Base-by-base conservation (phyloP, 140 eudicot species). In the Senecio squalidus region DNA sequence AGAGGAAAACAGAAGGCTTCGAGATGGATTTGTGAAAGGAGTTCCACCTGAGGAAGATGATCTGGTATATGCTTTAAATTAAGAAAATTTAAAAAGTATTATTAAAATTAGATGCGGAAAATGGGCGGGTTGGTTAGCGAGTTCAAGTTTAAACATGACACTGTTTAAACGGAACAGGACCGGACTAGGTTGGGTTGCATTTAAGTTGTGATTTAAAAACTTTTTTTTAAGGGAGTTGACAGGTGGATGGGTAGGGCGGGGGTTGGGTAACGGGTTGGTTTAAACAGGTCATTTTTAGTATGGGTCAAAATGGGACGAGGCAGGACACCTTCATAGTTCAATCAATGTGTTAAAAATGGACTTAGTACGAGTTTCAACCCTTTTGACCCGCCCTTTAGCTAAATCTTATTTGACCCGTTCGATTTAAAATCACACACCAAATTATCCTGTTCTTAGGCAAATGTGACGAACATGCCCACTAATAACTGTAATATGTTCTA, bases 21-120 rank as follows among this genome's bases (percentile, higher is more conserved):
- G 98, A 0, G 92, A 86, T 41, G 94, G 96, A 52, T 71, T 71
- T 57, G 82, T 47, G 27, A 77, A 81, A 29, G 96, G 85, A 48
- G 56, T 80, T 34, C 74, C 65, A 39, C 97, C 90, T 0, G 98
- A 91, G 21, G 98, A 91, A 58, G 98, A 91, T 70, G 96, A 91
- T 73, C 45, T 86, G 96, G 98, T 90, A 82, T 54, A 14, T 17
- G 6, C 33, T 51, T 1, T 1, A 28, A 8, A 22, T 6, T 33
- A 0, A 31, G 20, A 44, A 25, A 4, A 9, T 14, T n/a, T n/a
- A n/a, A n/a, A 43, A 16, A 43, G 16, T 14, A 5, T 43, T 20
- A 14, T 44, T 15, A 6, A 5, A 44, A 11, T 16, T 44, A 44
- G 50, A 44, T 1, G 23, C 6, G 49, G 16, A 15, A 43, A 22